These are phyloP conservation scores for Colletotrichum magnum DNA, from an alignment of 2,329 filamentous ascomycete genomes.

Conservation along the genomic window DNA sequence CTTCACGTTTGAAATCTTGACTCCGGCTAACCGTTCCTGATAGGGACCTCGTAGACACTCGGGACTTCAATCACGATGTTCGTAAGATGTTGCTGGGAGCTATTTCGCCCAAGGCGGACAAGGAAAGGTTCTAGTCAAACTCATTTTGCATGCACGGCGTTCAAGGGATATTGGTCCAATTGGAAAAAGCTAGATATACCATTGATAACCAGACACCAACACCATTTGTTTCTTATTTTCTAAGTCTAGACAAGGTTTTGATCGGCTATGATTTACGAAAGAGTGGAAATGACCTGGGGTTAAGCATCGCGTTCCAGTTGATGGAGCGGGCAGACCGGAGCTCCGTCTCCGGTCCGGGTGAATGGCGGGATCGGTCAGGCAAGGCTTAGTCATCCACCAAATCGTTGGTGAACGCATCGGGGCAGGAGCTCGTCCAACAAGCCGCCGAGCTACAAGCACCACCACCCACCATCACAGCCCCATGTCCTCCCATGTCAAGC, in stretches of 20 bases:
- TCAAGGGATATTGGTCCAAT: too few species aligned
- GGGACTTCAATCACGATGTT: neutral
- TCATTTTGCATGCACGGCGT: too few species aligned
- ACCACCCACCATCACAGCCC: conserved; percentile 16
- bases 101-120: neutral
- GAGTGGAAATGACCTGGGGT: too few species aligned
- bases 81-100: neutral
- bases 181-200: too few species aligned
- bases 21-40: neutral
- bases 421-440: conserved; percentile 1
- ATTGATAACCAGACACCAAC: too few species aligned
- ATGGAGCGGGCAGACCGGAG: neutral
- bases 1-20: neutral
- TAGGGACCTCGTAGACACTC: neutral
- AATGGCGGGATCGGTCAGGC: too few species aligned
- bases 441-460: neutral
- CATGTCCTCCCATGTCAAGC: conserved; percentile 41
- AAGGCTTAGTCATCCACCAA: conserved; percentile 27
- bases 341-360: neutral
- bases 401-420: neutral
- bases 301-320: too few species aligned
- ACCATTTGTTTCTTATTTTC: too few species aligned
- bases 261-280: too few species aligned
- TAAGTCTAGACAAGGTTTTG: too few species aligned
- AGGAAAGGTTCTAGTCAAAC: too few species aligned